Base-by-base conservation (phyloP, 2,329 filamentous ascomycete genomes). In the Fusarium mangiferae region DNA sequence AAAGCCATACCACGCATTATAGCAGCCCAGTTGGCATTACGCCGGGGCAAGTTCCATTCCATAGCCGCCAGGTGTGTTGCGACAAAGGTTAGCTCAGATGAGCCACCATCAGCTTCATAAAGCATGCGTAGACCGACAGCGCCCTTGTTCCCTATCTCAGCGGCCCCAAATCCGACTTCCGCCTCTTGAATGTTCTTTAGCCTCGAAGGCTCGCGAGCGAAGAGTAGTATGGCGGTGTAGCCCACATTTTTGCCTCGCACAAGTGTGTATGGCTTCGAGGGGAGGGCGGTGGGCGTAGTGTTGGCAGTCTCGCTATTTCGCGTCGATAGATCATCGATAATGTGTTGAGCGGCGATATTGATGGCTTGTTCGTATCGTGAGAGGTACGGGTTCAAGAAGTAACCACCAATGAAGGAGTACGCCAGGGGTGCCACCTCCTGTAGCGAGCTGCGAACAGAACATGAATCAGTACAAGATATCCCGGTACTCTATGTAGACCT, bases 101-200 rank as follows among this genome's bases (percentile, higher is more conserved):
- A 77, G 26, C 76, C 77, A 15, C 72, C 75, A 36, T 73, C 77
- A 51, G 74, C 78, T 64, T 81, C 72, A 77, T 94, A 92, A 20
- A 90, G 87, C 48, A 96, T 83, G 39, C 95, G 88, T 69, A 96
- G 87, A 1, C 93, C 96, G 2, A 97, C 93, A 7, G 95, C 96
- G 36, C 96, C 96, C 83, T 99, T 99, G 82, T 98, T 98, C 22
- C 95, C 96, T 92, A 98, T 96, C 56, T 96, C 92, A 66, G 91
- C 92, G 2, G 95, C 82, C 1, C 96, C 96, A 55, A 98, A 93
- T 1, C 96, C 95, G 5, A 95, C 92, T 60, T 93, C 93, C 5
- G 93, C 94, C n/a, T 90, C 91, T 73, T 94, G 89, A n/a, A 96
- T 84, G 77, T 89, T 86, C 60, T 85, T 84, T 58, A 98, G 85